Evolutionary conservation across 208 protist genomes (phyloP), one percentile per base, ranked within the genome.

Genomic region (Leishmania tropica): DNA sequence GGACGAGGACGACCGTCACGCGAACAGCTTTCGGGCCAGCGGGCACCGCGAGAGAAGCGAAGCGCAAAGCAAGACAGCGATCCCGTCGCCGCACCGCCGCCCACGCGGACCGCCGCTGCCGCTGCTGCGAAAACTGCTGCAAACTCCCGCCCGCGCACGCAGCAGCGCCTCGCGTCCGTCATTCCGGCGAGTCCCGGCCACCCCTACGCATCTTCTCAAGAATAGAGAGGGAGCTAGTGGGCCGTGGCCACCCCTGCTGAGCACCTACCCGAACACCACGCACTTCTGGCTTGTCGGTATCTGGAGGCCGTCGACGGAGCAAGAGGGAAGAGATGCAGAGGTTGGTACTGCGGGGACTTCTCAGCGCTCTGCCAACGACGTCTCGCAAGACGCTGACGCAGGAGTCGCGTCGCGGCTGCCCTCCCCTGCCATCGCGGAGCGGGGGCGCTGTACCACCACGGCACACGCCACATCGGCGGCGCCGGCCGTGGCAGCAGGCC

Each of bases 21-120:
- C 13, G n/a, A 71, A 53, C 40, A 72, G 47, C n/a, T 31, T 47
- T 56, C 19, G 21, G 54, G 24, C 21, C 56, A 78, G 3, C 1
- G 31, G 3, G 37, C 75, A 60, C 54, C 31, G 17, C 42, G 40
- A 21, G 8, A 47, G 13, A 31, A 58, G 48, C 31, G 83, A 86
- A 3, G 65, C 17, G 56, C 80, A 80, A 73, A 83, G 79, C 76
- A 83, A 75, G 54, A 83, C 80, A 68, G 85, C 74, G n/a, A 73
- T 83, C 24, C 76, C 82, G 45, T 86, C 78, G 19, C 82, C 83
- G 51, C 83, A 78, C 48, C 85, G 85, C 47, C 85, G 85, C 24
- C 85, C 76, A n/a, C 76, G 78, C 51, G 85, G 85, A 13, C 79
- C 85, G 13, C 85, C 85, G 54, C 78, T 88, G 58, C 81, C 85